Evolutionary conservation across 306 rosid genomes (phyloP).

Genomic region (Cicer cuneatum): DNA sequence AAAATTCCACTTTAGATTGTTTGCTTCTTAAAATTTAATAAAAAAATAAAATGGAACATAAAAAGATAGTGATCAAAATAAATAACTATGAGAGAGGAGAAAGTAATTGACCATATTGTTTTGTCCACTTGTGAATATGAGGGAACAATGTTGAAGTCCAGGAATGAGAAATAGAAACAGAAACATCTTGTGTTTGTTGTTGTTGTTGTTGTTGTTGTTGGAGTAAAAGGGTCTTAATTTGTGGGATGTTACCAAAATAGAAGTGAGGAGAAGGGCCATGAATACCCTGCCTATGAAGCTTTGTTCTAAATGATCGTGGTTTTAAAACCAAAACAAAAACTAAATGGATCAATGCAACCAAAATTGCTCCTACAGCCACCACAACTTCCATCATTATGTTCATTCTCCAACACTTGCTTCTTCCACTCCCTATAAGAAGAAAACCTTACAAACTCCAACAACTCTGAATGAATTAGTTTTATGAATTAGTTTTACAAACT

Average conservation of each 20-base stretch:
- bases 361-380: background rate
- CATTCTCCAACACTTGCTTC: background rate
- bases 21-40: background rate
- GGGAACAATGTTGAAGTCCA: slow-evolving; percentile 63
- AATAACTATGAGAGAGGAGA: background rate
- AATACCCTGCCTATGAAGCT: slow-evolving; percentile 70
- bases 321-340: slow-evolving; percentile 44
- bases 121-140: slow-evolving; percentile 56
- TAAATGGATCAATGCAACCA: slow-evolving; percentile 30
- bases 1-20: no score
- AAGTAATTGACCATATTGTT: slow-evolving; percentile 53
- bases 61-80: background rate
- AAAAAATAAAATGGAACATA: background rate
- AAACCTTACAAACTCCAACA: no score
- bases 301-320: slow-evolving; percentile 57
- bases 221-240: slow-evolving; percentile 54
- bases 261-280: slow-evolving; percentile 65
- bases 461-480: no score
- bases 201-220: slow-evolving; percentile 14
- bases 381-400: background rate
- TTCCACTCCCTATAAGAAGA: background rate
- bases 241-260: slow-evolving; percentile 59
- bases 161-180: slow-evolving; percentile 45
- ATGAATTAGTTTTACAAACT: no score
- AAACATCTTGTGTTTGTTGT: background rate